Conservation (phyloP, 208 protist species). For the Leishmania amazonensis region DNA sequence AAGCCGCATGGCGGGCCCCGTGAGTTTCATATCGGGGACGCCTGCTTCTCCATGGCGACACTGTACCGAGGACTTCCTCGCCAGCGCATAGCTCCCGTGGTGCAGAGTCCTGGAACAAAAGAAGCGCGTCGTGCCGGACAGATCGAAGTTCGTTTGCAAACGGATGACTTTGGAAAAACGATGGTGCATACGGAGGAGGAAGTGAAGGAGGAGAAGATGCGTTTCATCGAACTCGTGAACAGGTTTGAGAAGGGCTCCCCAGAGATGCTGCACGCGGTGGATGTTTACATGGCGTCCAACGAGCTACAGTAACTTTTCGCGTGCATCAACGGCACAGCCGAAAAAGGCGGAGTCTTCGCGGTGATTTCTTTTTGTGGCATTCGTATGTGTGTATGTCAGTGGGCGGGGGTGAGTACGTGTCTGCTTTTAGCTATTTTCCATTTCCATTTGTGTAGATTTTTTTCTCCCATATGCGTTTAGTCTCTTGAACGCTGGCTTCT, state of each 20-base stretch:
- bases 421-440: background rate
- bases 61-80: constrained; percentile 73
- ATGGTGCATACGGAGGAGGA: constrained; percentile 52
- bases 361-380: background rate
- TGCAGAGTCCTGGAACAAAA: constrained; percentile 76
- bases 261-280: constrained; percentile 79
- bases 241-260: constrained; percentile 54
- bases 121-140: constrained; percentile 61
- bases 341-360: background rate
- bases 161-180: constrained; percentile 84
- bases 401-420: background rate
- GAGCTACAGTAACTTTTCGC: constrained; percentile 24
- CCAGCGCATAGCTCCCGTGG: constrained; percentile 77
- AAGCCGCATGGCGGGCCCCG: constrained; percentile 61
- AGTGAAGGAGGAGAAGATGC: constrained; percentile 63
- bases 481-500: background rate
- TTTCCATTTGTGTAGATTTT: background rate
- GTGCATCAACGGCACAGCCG: background rate
- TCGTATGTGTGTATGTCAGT: background rate
- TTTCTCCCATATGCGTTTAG: background rate
- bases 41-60: constrained; percentile 85
- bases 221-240: constrained; percentile 66
- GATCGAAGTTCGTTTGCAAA: constrained; percentile 79
- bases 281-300: constrained; percentile 74
- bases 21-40: constrained; percentile 85